Conservation (phyloP, 2,329 filamentous ascomycete genomes). For the Trichoderma sp. region DNA sequence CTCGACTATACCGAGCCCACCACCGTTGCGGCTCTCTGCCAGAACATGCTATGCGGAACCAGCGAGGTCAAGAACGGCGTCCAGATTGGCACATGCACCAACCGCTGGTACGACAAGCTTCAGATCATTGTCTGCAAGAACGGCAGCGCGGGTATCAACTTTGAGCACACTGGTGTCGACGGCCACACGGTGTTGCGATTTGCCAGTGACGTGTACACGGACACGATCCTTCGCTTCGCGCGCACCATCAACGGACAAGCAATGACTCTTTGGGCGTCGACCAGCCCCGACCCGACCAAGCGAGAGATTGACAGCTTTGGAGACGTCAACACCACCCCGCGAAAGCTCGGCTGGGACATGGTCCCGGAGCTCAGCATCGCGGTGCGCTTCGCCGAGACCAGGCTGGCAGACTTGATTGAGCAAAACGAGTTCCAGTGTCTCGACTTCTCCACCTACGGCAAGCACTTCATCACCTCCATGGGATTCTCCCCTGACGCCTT, state of each 20-base stretch:
- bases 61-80: slow-evolving; percentile 90
- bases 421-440: slow-evolving; percentile 95
- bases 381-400: slow-evolving; percentile 90
- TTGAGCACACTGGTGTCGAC: slow-evolving; percentile 97
- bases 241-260: slow-evolving; percentile 93
- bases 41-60: slow-evolving; percentile 97
- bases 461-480: slow-evolving; percentile 97
- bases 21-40: slow-evolving; percentile 82
- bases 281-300: slow-evolving; percentile 89
- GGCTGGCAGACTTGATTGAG: slow-evolving; percentile 89
- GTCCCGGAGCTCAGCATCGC: slow-evolving; percentile 86
- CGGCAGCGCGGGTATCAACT: slow-evolving; percentile 97
- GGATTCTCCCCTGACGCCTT: slow-evolving; percentile 97
- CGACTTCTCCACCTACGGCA: slow-evolving; percentile 86
- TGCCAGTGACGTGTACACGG: slow-evolving; percentile 93
- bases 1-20: slow-evolving; percentile 88
- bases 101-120: slow-evolving; percentile 98
- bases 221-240: slow-evolving; percentile 94
- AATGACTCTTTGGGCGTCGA: slow-evolving; percentile 86
- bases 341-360: slow-evolving; percentile 99
- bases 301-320: slow-evolving; percentile 89
- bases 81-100: slow-evolving; percentile 96
- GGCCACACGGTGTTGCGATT: slow-evolving; percentile 96
- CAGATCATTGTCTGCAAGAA: slow-evolving; percentile 99
- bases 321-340: slow-evolving; percentile 88